Conservation (phyloP, 2,329 filamentous ascomycete species). For the Spiromastix sp. region DNA sequence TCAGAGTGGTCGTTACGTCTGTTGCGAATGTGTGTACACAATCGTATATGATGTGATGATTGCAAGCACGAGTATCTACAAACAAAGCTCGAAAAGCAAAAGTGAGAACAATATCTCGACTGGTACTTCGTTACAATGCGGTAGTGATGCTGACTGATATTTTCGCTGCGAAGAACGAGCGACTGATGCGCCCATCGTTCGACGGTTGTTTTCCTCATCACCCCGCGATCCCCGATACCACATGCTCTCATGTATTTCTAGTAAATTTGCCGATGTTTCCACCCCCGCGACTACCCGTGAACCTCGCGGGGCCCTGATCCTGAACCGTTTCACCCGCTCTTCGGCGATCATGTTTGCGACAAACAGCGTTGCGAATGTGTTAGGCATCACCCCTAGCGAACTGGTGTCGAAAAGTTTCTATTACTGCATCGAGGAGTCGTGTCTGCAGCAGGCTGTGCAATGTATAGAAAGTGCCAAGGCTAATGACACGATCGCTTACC, state of each 20-base stretch:
- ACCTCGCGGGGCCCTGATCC: constrained; percentile 70
- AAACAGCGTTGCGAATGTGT: constrained; percentile 61
- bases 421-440: constrained; percentile 71
- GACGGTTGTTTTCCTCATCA: constrained; percentile 70
- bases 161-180: constrained; percentile 53
- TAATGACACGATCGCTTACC: constrained; percentile 82
- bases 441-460: constrained; percentile 62
- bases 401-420: constrained; percentile 75
- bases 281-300: constrained; percentile 58
- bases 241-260: constrained; percentile 76
- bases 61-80: constrained; percentile 71
- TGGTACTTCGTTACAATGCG: background rate
- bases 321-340: constrained; percentile 77
- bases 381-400: constrained; percentile 59
- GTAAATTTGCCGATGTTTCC: constrained; percentile 53
- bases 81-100: constrained; percentile 56
- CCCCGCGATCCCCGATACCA: constrained; percentile 77
- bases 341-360: constrained; percentile 82
- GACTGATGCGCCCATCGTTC: constrained; percentile 64
- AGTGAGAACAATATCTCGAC: constrained; percentile 47
- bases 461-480: constrained; percentile 78
- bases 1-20: constrained; percentile 60
- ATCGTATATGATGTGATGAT: constrained; percentile 82
- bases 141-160: background rate
- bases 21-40: constrained; percentile 82